Percentiles rank a stretch among this genome's conserved stretches.
Evolutionary conservation across 2,329 filamentous ascomycete genomes (phyloP).

Genomic region (Neofusicoccum sp.): DNA sequence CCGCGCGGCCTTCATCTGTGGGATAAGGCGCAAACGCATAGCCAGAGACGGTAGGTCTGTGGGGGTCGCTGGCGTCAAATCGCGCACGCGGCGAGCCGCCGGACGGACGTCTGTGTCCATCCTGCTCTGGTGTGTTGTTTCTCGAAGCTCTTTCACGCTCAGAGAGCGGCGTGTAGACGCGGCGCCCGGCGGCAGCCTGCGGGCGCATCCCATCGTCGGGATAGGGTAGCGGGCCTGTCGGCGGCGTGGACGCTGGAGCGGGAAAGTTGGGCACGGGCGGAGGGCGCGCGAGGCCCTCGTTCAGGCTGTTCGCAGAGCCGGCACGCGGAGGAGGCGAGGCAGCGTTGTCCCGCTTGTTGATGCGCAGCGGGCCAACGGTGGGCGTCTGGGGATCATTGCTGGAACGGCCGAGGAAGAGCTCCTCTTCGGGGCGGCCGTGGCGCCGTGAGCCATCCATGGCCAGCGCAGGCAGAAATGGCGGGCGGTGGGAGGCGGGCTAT

Average conservation of each 20-base stretch:
- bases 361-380: constrained; percentile 80
- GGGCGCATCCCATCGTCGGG: constrained; percentile 45
- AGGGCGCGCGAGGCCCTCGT: constrained; percentile 33
- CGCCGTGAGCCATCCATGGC: constrained; percentile 49
- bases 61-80: constrained; percentile 53
- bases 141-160: constrained; percentile 38
- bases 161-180: constrained; percentile 39
- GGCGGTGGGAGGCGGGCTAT: not conserved
- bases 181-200: constrained; percentile 28
- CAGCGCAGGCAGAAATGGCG: not conserved
- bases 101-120: constrained; percentile 35
- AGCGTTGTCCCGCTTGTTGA: constrained; percentile 69
- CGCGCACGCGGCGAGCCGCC: constrained; percentile 39
- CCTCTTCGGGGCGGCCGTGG: constrained; percentile 73
- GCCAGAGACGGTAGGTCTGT: constrained; percentile 50
- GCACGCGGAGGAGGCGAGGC: constrained; percentile 54
- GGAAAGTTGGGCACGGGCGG: constrained; percentile 67
- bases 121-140: constrained; percentile 37
- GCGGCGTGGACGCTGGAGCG: constrained; percentile 51
- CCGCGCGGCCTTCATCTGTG: constrained; percentile 30
- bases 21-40: constrained; percentile 43
- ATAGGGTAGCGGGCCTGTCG: constrained; percentile 48
- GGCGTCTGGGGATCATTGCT: constrained; percentile 64
- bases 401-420: constrained; percentile 71
- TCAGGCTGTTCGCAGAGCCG: constrained; percentile 67